Conservation (phyloP, 164 flowering plant genomes). For the Stephania yunnanensis region DNA sequence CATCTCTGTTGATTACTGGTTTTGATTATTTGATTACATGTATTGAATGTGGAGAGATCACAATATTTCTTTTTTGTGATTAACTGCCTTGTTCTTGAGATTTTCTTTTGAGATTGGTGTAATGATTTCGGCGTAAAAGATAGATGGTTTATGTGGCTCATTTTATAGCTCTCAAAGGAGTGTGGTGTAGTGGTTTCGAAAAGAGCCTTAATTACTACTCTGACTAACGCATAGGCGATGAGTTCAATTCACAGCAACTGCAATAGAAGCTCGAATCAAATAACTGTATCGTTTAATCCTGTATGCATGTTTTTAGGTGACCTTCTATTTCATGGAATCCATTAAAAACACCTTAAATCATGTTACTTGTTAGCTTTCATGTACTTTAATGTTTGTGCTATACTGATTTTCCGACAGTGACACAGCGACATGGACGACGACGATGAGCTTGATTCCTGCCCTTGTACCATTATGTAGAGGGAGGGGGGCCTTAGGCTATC, state of each 20-base stretch:
- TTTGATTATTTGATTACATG: no score
- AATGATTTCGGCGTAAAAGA: background rate
- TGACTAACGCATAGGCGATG: no score
- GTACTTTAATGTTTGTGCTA: background rate
- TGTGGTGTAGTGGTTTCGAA: no score
- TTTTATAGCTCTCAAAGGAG: no score
- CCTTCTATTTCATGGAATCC: background rate
- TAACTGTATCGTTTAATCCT: background rate
- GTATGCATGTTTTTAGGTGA: background rate
- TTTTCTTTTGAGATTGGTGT: background rate
- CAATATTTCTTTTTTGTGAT: background rate
- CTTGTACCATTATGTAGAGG: slow-evolving; percentile 77
- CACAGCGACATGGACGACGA: slow-evolving; percentile 71
- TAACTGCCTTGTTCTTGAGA: background rate
- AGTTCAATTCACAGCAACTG: no score
- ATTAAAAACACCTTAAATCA: background rate
- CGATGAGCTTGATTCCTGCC: slow-evolving; percentile 64
- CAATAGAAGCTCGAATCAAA: no score
- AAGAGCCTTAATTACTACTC: no score
- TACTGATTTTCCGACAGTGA: slow-evolving; percentile 42
- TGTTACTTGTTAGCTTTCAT: background rate
- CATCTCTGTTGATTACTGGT: no score
- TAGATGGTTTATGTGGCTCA: no score
- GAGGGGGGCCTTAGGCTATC: slow-evolving; percentile 14
- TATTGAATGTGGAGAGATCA: background rate